Conservation (phyloP, 805 yeast genomes). For the Hanseniaspora clermontiae region DNA sequence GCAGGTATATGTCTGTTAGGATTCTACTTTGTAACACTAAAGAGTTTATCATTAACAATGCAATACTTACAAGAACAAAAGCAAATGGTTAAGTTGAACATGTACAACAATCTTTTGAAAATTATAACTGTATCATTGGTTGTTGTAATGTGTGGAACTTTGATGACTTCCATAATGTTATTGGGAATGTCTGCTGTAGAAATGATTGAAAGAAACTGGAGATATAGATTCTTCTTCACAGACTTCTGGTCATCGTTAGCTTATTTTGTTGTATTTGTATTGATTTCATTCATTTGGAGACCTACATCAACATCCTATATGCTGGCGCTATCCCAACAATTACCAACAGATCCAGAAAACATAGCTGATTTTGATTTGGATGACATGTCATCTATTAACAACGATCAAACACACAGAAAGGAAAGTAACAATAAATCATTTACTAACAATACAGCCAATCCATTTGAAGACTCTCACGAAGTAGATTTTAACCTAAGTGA, state of each 20-base stretch:
- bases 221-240: constrained; percentile 69
- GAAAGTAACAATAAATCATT: not conserved
- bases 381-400: constrained; percentile 36
- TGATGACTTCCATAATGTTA: constrained; percentile 55
- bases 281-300: constrained; percentile 87
- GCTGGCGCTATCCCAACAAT: constrained; percentile 86
- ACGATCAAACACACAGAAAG: constrained; percentile 27
- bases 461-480: constrained; percentile 7
- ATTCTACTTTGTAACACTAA: constrained; percentile 64
- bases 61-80: constrained; percentile 65
- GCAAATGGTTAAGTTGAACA: constrained; percentile 77
- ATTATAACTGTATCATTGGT: constrained; percentile 63
- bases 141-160: constrained; percentile 55
- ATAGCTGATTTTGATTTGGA: constrained; percentile 57
- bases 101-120: constrained; percentile 69
- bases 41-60: constrained; percentile 63
- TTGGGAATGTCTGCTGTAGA: constrained; percentile 64
- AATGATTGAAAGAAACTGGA: constrained; percentile 81
- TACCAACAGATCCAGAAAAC: constrained; percentile 66
- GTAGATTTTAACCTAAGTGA: constrained; percentile 12
- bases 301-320: constrained; percentile 92
- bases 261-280: constrained; percentile 69
- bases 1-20: constrained; percentile 52
- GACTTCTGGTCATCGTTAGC: constrained; percentile 94
- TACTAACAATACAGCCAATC: constrained; percentile 21